Evolutionary conservation across 805 yeast genomes (phyloP), one percentile per base, ranked within the genome.

Genomic region (Starmerella floris): DNA sequence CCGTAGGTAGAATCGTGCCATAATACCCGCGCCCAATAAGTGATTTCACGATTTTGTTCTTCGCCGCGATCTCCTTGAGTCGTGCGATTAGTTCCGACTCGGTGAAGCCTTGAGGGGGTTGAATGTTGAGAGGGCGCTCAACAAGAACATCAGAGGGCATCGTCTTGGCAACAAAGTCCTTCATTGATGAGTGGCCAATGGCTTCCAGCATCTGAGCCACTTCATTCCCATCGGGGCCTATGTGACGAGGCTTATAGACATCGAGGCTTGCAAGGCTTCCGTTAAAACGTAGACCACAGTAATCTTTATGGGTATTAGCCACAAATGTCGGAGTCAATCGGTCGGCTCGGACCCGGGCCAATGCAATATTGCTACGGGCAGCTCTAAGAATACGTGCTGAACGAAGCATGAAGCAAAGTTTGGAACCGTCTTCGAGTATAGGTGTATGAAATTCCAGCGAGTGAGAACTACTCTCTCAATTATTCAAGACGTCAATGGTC

Each of bases 21-120:
- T 83, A 81, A 63, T 88, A 91, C 32, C 98, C 98, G 60, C 83
- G 82, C 49, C 98, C 98, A 45, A 91, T 88, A 53, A 77, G 79
- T 32, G 87, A 74, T 62, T 74, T 75, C 50, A 73, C 72, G 28
- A 80, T 69, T 54, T 73, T 73, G 67, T 91, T 91, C 59, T 83
- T 77, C 33, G 66, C 58, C 0, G 95, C 95, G 40, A 91, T 66
- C 41, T 68, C 65, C 45, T 72, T 67, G 51, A 88, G 65, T 51
- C 82, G 78, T 1, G 67, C 68, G 31, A 83, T 61, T 79, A 88
- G 77, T 60, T 84, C 79, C 44, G 79, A 69, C 61, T 91, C 98
- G 4, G 94, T 68, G 59, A 60, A 81, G 3, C 97, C 97, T 23
- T 74, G 58, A 5, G 59, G 59, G 2, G 96, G 96, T 44, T 72